Base-by-base conservation (phyloP, 768 basidiomycete species). In the Xanthoconium stramineum region DNA sequence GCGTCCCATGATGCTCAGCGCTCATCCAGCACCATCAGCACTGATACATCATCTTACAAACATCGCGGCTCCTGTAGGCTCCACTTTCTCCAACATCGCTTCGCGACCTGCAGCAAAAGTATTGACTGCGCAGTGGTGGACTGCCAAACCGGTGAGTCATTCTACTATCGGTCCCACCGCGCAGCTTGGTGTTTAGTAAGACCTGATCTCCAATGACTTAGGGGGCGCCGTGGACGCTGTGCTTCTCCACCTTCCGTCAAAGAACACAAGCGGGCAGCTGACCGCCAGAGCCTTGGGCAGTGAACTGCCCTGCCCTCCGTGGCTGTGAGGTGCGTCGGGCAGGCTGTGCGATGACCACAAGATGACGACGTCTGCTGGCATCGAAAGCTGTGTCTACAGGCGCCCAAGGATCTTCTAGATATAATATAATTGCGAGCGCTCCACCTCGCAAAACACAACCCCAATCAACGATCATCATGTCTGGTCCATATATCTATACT, bases 401-500 rank as follows among this genome's bases (percentile, higher is more conserved):
- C 52, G 48, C 55, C 30, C 24, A 24, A 24, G 24, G 24, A 46
- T 57, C 46, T 59, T 50, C 44, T 35, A 64, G 62, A 67, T 67
- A 67, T 56, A 61, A 66, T 11, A 49, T 47, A 19, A 2, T 3
- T 14, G 12, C 20, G 2, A 33, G 4, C 13, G 32, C 17, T 40
- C 38, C 12, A 3, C 8, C 47, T 44, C 48, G 30, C 54, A 36
- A 24, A 40, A 33, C 54, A 9, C n/a, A 38, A 44, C 20, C 17
- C 38, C 24, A n/a, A 49, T 47, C 51, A 47, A n/a, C 49, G 11
- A 58, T 9, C 56, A 50, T 46, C 61, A 77, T 77, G 76, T 72
- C 76, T 49, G 66, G 50, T 29, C 78, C 80, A 54, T 82, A 72
- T 61, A 63, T 78, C 40, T 82, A 78, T 50, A 73, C 69, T 2